Evolutionary conservation across 2,329 filamentous ascomycete species (phyloP).

Genomic region (Dryadomyces quercivorus): DNA sequence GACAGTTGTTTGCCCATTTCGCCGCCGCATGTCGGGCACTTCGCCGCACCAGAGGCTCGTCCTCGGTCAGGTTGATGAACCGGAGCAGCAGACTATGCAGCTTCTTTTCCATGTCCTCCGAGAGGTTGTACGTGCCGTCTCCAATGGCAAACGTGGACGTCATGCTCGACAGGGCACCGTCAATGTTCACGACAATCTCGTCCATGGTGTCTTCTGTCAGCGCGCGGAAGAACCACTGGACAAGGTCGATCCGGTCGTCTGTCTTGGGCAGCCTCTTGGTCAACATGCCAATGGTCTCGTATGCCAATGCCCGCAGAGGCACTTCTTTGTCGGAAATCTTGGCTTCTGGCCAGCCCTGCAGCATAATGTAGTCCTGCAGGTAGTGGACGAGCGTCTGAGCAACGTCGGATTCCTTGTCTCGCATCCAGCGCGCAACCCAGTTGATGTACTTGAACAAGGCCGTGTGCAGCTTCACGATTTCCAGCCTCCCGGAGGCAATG

Average conservation of each 20-base stretch:
- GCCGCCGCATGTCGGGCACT: conserved; percentile 73
- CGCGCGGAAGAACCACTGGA: conserved; percentile 70
- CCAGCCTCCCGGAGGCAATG: conserved; percentile 44
- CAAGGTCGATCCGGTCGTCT: conserved; percentile 35
- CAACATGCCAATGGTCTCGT: conserved; percentile 81
- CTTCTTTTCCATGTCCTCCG: conserved; percentile 5
- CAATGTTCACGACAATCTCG: conserved; percentile 74
- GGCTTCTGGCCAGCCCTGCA: conserved; percentile 71
- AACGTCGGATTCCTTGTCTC: conserved; percentile 38
- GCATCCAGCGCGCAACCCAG: conserved; percentile 57
- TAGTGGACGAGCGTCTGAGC: conserved; percentile 46
- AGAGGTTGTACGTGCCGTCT: too few relatives aligned
- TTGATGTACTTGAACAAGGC: conserved; percentile 79
- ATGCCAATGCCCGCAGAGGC: conserved; percentile 64
- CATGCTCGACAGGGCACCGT: conserved; percentile 74
- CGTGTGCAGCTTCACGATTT: conserved; percentile 66
- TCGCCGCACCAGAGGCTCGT: conserved; percentile 41
- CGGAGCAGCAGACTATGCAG: conserved; percentile 48
- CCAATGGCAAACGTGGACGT: conserved; percentile 29
- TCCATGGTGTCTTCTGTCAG: conserved; percentile 66
- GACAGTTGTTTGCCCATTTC: conserved; percentile 80
- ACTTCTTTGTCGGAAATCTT: conserved; percentile 29
- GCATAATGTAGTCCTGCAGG: conserved; percentile 61
- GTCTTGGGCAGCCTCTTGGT: conserved; percentile 50
- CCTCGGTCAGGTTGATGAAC: conserved; percentile 45